A percentile compares a stretch with the other conserved stretches of the same genome.
Conservation (phyloP, 2,329 filamentous ascomycete genomes). For the Trichoderma atroviride region DNA sequence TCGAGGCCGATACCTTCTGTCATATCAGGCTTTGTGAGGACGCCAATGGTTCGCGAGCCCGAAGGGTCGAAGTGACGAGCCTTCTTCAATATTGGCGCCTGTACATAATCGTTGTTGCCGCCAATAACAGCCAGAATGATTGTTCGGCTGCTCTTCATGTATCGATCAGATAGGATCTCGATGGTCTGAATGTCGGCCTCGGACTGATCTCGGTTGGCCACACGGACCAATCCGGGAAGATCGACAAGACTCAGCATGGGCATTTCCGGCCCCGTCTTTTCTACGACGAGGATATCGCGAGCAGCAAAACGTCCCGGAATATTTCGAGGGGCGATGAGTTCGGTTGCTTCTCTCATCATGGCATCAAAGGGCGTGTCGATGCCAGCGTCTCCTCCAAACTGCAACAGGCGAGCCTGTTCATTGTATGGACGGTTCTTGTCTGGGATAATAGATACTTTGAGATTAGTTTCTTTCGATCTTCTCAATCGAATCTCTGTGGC, state of each 20-base stretch:
- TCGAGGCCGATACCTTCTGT: constrained; percentile 56
- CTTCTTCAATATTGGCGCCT: constrained; percentile 55
- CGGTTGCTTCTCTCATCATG: constrained; percentile 55
- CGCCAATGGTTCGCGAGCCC: constrained; percentile 54
- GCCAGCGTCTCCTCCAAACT: constrained; percentile 52
- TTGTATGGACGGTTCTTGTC: constrained; percentile 50
- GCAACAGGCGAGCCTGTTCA: constrained; percentile 51
- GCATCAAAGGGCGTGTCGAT: constrained; percentile 51
- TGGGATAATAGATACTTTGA: constrained; percentile 59
- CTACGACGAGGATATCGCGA: constrained; percentile 58
- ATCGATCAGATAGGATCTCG: constrained; percentile 53
- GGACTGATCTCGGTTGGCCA: constrained; percentile 57
- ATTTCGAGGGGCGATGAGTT: constrained; percentile 54
- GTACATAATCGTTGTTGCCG: constrained; percentile 58
- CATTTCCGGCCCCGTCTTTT: constrained; percentile 61
- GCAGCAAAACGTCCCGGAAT: constrained; percentile 55
- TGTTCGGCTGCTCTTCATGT: constrained; percentile 59
- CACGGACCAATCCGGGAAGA: constrained; percentile 60
- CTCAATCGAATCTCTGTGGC: constrained; percentile 62
- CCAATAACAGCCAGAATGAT: constrained; percentile 60
- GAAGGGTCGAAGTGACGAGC: constrained; percentile 54
- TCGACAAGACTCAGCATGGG: constrained; percentile 64
- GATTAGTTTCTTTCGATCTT: constrained; percentile 46
- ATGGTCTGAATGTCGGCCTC: constrained; percentile 56
- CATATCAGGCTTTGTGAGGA: constrained; percentile 57